Base-by-base conservation (phyloP, 768 basidiomycete genomes). In the Podaxis mareebaensis region DNA sequence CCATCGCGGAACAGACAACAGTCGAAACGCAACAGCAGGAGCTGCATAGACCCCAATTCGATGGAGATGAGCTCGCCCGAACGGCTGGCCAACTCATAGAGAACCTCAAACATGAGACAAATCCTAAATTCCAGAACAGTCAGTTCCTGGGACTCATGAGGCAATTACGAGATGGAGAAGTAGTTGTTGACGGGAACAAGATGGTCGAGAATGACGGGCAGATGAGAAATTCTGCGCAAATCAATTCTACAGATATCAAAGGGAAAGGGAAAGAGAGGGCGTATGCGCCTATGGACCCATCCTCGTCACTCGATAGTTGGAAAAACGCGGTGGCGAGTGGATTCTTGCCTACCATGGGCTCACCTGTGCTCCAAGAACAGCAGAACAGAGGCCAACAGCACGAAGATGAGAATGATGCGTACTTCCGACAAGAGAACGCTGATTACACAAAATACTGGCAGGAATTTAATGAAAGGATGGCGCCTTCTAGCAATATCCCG, bases 111-210 rank as follows among this genome's bases (percentile, higher is more conserved):
- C 76, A 88, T 63, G 91, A 92, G 60, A 81, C 83, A 69, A 94
- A 92, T 70, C 85, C 88, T 39, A 97, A 96, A 72, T 95, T 97
- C 70, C 82, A 86, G 74, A 84, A 93, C 36, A 94, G 92, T 73
- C 81, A 85, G 63, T 97, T 97, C 72, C 79, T 97, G 81, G 82
- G 82, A 22, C 80, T 97, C 28, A 96, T 97, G 95, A 85, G 83
- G 57, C 87, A 92, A 72, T 76, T 97, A 60, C 80, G 92, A 42
- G 95, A 95, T 74, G 85, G 88, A 7, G 84, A 90, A 69, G 81
- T 93, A 44, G 81, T 88, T 15, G 88, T 96, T 2, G 87, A 91
- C 53, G 92, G 90, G 20, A 88, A 95, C 69, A 75, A 88, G 57
- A 85, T 97, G 74, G 90, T 96, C 11, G 76, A 83, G 62, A 86